Evolutionary conservation across 441 rosid species (phyloP).

Genomic region (Metrosideros polymorpha): DNA sequence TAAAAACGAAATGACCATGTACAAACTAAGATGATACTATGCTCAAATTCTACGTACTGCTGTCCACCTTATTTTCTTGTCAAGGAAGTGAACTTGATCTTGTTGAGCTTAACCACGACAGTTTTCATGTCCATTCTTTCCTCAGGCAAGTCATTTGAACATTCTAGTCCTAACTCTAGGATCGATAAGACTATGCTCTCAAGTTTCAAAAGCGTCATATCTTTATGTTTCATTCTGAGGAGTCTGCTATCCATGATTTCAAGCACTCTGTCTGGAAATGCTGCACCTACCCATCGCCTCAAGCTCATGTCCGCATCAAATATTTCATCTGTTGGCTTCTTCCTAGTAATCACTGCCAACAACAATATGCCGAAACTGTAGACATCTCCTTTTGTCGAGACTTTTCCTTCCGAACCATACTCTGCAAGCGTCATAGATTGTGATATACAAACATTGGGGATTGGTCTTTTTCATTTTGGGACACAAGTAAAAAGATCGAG

Average conservation of each 20-base stretch:
- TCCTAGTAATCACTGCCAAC: conserved; percentile 11
- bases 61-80: too few species aligned
- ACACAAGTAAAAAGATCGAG: neutral
- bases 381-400: conserved; percentile 6
- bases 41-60: neutral
- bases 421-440: neutral
- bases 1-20: neutral
- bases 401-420: neutral
- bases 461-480: neutral
- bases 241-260: neutral
- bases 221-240: neutral
- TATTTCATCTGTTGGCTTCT: conserved; percentile 5
- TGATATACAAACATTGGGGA: neutral
- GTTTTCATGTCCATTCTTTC: neutral
- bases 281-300: neutral
- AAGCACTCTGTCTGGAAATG: neutral
- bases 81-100: too few species aligned
- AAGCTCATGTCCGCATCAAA: conserved; percentile 2
- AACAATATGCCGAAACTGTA: conserved; percentile 19
- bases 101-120: neutral
- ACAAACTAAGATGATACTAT: too few species aligned
- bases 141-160: neutral
- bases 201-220: fast-evolving
- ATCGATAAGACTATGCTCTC: neutral
- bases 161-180: neutral